These are phyloP conservation scores for Lindgomyces ingoldianus DNA, from an alignment of 495 filamentous ascomycete species.

Conservation along the genomic window DNA sequence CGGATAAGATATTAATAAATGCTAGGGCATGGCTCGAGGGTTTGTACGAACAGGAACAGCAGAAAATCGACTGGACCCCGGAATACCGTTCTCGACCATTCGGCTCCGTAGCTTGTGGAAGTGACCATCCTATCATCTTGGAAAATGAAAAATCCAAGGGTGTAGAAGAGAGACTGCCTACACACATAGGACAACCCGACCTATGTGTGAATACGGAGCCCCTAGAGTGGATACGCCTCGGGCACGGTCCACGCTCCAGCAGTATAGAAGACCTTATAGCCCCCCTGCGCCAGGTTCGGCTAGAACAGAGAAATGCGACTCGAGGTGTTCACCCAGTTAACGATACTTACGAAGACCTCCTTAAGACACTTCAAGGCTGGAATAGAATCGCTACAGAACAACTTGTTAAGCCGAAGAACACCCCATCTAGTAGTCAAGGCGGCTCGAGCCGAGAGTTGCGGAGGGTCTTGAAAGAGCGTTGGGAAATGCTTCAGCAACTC, in stretches of 20 bases:
- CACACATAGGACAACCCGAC: no score
- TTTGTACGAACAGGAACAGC: not conserved
- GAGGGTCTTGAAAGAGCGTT: not conserved
- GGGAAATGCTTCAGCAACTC: not conserved
- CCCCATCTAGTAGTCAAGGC: no score
- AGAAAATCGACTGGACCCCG: slow-evolving; percentile 1
- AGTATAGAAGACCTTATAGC: slow-evolving; percentile 1
- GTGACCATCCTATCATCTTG: not conserved
- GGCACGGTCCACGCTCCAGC: no score
- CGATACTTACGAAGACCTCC: not conserved
- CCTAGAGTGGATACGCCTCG: no score
- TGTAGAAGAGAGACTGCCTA: no score
- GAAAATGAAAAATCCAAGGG: no score
- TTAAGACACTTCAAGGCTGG: not conserved
- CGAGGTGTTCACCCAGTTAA: not conserved
- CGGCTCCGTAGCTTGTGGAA: not conserved
- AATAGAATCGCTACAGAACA: no score
- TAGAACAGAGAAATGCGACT: not conserved
- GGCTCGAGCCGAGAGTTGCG: not conserved
- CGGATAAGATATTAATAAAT: not conserved
- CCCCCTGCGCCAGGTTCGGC: not conserved
- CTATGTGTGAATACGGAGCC: no score
- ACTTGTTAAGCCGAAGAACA: no score
- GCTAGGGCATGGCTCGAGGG: not conserved
- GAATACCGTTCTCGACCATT: not conserved